phyloP scores from a whole-genome alignment of 1,284 basidiomycete species.

The Trametes hirsuta region DNA sequence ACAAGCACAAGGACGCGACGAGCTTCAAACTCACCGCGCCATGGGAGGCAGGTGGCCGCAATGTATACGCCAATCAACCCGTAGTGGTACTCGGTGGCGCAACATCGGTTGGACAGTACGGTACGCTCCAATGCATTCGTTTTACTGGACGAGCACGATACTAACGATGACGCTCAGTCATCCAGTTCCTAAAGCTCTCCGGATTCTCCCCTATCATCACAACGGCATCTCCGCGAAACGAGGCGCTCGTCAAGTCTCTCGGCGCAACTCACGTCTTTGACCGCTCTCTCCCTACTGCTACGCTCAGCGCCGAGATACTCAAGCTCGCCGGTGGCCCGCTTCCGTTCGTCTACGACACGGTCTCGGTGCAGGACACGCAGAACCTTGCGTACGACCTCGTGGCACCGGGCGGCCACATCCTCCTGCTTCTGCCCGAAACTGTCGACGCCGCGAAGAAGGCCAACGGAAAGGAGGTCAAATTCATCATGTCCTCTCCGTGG shows the following conservation, averaged over 20 bases:
- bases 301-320: constrained; percentile 6
- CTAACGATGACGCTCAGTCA: constrained; percentile 21
- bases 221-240: constrained; percentile 49
- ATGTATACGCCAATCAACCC: constrained; percentile 36
- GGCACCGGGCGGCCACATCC: constrained; percentile 27
- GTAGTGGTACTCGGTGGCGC: constrained; percentile 42
- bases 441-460: constrained; percentile 6
- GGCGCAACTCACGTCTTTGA: constrained; percentile 32
- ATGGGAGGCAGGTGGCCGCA: constrained; percentile 25
- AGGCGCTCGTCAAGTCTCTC: constrained; percentile 41
- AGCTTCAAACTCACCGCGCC: constrained; percentile 28
- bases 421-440: constrained; percentile 16
- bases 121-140: constrained; percentile 15
- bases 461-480: background rate
- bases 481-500: background rate
- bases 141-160: no score
- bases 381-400: constrained; percentile 29
- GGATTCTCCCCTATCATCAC: constrained; percentile 53
- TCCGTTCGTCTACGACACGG: constrained; percentile 32
- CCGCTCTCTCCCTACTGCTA: constrained; percentile 16
- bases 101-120: constrained; percentile 40
- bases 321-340: constrained; percentile 21
- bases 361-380: constrained; percentile 27
- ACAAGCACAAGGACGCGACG: background rate
- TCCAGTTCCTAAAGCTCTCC: constrained; percentile 50